Evolutionary conservation across 441 rosid genomes (phyloP), one percentile per base, ranked within the genome.

Genomic region (Macaranga tanarius): DNA sequence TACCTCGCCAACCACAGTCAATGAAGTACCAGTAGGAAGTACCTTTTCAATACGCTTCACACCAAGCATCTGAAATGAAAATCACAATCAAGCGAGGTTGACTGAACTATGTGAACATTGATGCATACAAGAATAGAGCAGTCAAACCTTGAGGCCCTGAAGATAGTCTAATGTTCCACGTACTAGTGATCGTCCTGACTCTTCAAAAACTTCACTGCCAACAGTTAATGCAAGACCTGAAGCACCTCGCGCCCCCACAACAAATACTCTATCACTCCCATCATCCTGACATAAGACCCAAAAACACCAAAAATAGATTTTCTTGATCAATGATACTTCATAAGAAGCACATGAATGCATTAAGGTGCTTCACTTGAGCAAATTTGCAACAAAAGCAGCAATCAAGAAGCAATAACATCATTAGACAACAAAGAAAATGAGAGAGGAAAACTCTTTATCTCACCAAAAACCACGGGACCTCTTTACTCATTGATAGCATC

Each of bases 1-100:
- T 86, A 92, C 99, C 97, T 95, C 97, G 10, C 99, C 97, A 78
- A 92, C 96, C 74, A 90, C 87, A n/a, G 96, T 92, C 77, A 95
- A 80, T 34, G 97, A 89, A 73, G 96, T 84, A 69, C 99, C 97
- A 68, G 89, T 86, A 10, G 99, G 97, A 76, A 95, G 99, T 66
- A 95, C 91, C 28, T 94, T 82, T 76, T 95, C 99, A 69, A 91
- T 87, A n/a, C 93, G 87, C 87, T 95, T 95, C 31, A 95, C 96
- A 75, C 99, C 99, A 82, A 95, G 97, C 97, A 92, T 95, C 99
- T 95, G 83, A 79, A 78, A 78, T 72, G 13, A 74, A 8, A 77
- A 65, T 58, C 40, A 58, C 55, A 45, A 64, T 80, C 44, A 70
- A 64, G 74, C 71, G 70, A 79, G 72, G 64, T 75, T 45, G 63